Conservation (phyloP, 352 stramenopile species). For the Phytophthora niederhauseri region DNA sequence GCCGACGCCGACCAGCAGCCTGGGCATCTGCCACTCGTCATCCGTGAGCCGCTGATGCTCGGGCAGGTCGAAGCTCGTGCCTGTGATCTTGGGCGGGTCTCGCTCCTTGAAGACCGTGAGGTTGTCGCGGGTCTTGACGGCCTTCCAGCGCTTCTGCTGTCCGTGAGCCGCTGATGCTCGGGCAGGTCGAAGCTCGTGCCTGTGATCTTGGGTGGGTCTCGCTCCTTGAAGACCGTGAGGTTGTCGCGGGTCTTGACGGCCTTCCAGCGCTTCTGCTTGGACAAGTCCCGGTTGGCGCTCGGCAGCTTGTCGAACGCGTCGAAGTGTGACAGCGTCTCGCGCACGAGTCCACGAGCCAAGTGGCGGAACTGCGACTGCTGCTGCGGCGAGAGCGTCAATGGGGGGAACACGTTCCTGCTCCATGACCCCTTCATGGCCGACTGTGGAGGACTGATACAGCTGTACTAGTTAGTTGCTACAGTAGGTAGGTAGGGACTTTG, state of each 20-base stretch:
- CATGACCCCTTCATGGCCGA: conserved; percentile 27
- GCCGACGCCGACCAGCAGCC: conserved; percentile 51
- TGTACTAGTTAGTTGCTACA: too few species aligned
- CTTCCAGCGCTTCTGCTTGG: conserved; percentile 46
- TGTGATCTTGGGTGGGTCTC: conserved; percentile 36
- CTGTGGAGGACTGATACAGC: not conserved
- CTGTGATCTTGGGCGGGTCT: conserved; percentile 37
- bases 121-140: conserved; percentile 49
- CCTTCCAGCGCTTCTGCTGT: conserved; percentile 46
- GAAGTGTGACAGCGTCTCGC: conserved; percentile 42
- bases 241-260: conserved; percentile 50
- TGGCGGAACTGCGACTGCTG: conserved; percentile 33
- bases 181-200: conserved; percentile 34
- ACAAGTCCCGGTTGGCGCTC: conserved; percentile 19
- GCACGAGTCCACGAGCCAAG: conserved; percentile 38
- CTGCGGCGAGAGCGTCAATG: conserved; percentile 31
- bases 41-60: conserved; percentile 39
- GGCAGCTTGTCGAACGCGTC: conserved; percentile 31
- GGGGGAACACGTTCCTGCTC: conserved; percentile 43
- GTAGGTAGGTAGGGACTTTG: too few species aligned
- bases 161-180: conserved; percentile 40
- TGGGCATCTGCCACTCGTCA: conserved; percentile 49
- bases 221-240: conserved; percentile 48
- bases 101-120: conserved; percentile 49
- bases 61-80: conserved; percentile 32